phyloP scores from a whole-genome alignment of 495 filamentous ascomycete genomes.

The Xylaria venustula region DNA sequence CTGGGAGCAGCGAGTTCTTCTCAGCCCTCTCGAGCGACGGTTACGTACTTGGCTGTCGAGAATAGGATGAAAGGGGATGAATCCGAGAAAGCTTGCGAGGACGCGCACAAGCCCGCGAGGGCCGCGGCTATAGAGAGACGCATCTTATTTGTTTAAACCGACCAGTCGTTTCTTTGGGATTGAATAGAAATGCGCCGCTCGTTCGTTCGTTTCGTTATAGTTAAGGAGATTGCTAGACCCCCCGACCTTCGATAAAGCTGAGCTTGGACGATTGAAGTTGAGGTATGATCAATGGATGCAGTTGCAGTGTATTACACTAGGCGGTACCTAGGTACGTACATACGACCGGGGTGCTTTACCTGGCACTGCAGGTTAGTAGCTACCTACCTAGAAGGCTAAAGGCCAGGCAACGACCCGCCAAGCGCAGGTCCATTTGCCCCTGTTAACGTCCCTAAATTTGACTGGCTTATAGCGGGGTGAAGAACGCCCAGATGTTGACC shows the following conservation, averaged over 20 bases:
- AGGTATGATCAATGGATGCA: no score
- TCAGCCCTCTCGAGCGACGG: not conserved
- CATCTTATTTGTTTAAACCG: conserved; percentile 45
- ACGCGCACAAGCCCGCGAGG: conserved; percentile 59
- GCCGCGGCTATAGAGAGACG: conserved; percentile 58
- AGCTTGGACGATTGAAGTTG: not conserved
- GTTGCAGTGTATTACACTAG: no score
- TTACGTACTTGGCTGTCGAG: conserved; percentile 71
- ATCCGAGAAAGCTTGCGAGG: conserved; percentile 71
- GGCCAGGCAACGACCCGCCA: not conserved
- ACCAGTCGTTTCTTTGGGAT: not conserved
- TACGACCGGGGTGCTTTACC: no score
- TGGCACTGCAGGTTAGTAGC: no score
- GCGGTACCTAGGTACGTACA: no score
- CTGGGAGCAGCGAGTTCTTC: not conserved
- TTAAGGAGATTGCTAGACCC: no score
- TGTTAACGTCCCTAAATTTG: not conserved
- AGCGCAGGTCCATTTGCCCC: not conserved
- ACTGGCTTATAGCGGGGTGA: not conserved
- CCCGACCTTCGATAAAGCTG: not conserved
- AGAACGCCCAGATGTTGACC: not conserved
- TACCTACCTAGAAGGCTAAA: not conserved
- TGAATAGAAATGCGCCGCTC: not conserved
- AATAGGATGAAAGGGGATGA: conserved; percentile 85
- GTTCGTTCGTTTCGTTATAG: no score